phyloP scores from a whole-genome alignment of 2,329 filamentous ascomycete species.

The Geosmithia putterillii region DNA sequence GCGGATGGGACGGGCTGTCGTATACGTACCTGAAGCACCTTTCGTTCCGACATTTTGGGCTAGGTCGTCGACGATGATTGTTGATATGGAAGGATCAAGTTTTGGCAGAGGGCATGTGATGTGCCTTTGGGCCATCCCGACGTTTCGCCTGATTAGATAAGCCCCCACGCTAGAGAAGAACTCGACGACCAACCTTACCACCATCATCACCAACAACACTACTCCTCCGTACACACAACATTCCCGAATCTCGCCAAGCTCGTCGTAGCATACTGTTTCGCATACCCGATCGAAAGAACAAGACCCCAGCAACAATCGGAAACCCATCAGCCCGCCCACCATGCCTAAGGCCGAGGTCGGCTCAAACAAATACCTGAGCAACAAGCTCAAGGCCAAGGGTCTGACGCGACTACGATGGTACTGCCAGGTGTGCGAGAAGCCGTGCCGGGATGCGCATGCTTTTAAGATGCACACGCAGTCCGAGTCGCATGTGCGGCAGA shows the following conservation, averaged over 20 bases:
- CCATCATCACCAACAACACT: no score
- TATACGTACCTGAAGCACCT: constrained; percentile 45
- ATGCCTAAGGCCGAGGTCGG: constrained; percentile 93
- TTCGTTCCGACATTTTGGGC: constrained; percentile 65
- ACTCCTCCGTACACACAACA: no score
- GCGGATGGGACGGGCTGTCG: not conserved
- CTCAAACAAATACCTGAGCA: constrained; percentile 78
- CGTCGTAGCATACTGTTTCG: no score
- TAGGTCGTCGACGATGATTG: not conserved
- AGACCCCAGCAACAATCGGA: not conserved
- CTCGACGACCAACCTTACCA: no score
- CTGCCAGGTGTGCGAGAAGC: constrained; percentile 64
- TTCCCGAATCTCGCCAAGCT: no score
- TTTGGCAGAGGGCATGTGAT: no score
- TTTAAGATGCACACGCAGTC: constrained; percentile 82
- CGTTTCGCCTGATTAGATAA: no score
- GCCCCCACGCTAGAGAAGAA: no score
- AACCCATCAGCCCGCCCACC: constrained; percentile 20
- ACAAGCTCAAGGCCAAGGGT: constrained; percentile 78
- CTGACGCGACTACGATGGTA: constrained; percentile 81
- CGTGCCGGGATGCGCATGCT: constrained; percentile 66
- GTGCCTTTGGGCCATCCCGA: no score
- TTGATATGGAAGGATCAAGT: not conserved
- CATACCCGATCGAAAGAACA: no score
- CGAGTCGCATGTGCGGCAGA: constrained; percentile 81